phyloP scores from a whole-genome alignment of 306 rosid genomes.

The Vigna radiata region DNA sequence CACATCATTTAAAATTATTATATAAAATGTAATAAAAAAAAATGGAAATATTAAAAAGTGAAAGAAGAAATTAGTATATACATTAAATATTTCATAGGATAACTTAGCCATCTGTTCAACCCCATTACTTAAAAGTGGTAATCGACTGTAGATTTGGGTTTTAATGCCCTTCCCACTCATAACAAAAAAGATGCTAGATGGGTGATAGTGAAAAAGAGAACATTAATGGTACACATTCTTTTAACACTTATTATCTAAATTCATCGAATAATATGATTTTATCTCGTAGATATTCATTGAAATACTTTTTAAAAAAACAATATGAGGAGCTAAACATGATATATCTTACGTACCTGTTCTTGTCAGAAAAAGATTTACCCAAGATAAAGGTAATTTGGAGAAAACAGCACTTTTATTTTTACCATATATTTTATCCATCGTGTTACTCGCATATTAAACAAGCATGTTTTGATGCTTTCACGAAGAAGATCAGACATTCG shows the following conservation, averaged over 20 bases:
- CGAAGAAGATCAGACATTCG: constrained; percentile 27
- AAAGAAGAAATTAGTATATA: background rate
- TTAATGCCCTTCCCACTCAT: background rate
- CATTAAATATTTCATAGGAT: background rate
- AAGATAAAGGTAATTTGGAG: background rate
- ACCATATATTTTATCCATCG: background rate
- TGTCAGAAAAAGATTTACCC: background rate
- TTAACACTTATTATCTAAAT: background rate
- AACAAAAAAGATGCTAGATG: background rate
- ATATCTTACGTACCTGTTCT: background rate
- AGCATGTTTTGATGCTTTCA: constrained; percentile 33
- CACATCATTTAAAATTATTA: too few species aligned
- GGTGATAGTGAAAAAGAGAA: background rate
- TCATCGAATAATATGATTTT: background rate
- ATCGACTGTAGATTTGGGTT: background rate
- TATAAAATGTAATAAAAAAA: too few species aligned
- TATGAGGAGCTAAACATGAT: background rate
- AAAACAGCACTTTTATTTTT: background rate
- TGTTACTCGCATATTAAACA: background rate
- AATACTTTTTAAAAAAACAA: background rate
- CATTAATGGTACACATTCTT: background rate
- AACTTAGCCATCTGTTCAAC: background rate
- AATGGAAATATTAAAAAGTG: background rate
- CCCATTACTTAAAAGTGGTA: background rate
- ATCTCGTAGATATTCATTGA: background rate